Evolutionary conservation across 371 early-diverging fungal species (phyloP).

Genomic region (Mucor mucedo): DNA sequence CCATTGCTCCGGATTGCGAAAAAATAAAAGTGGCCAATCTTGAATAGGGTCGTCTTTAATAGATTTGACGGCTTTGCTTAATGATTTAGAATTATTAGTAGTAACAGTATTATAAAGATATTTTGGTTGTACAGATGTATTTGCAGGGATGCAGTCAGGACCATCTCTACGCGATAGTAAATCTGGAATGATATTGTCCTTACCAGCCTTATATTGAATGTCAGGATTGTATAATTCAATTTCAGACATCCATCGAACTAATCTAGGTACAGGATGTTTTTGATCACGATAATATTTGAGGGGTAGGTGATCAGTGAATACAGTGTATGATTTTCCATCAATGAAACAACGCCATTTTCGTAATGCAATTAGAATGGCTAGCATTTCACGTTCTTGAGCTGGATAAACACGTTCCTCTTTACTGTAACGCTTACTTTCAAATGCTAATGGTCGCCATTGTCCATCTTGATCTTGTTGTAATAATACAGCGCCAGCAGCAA

Average conservation of each 20-base stretch:
- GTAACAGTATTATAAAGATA: conserved; percentile 24
- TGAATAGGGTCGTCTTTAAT: background rate
- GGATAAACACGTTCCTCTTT: conserved; percentile 33
- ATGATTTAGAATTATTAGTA: too few species aligned
- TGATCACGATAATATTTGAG: too few species aligned
- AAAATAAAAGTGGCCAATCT: too few species aligned
- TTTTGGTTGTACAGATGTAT: conserved; percentile 19
- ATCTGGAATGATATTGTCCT: conserved; percentile 35
- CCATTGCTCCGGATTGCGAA: too few species aligned
- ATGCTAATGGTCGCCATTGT: background rate
- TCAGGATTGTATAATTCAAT: conserved; percentile 26
- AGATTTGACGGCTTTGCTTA: too few species aligned
- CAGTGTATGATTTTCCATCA: too few species aligned
- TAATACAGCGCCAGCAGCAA: conserved; percentile 32
- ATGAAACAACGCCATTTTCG: too few species aligned
- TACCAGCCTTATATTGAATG: conserved; percentile 33
- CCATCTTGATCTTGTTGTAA: conserved; percentile 24
- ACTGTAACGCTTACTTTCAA: conserved; percentile 31
- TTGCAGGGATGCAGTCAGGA: background rate
- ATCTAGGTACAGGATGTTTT: too few species aligned
- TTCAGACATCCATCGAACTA: conserved; percentile 30
- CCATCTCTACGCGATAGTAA: conserved; percentile 23
- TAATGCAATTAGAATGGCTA: too few species aligned
- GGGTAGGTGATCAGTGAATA: too few species aligned
- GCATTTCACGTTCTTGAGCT: conserved; percentile 33